Percentiles rank a stretch among this genome's conserved stretches.
Conservation (phyloP, 2,329 filamentous ascomycete genomes). For the Colletotrichum musicola region DNA sequence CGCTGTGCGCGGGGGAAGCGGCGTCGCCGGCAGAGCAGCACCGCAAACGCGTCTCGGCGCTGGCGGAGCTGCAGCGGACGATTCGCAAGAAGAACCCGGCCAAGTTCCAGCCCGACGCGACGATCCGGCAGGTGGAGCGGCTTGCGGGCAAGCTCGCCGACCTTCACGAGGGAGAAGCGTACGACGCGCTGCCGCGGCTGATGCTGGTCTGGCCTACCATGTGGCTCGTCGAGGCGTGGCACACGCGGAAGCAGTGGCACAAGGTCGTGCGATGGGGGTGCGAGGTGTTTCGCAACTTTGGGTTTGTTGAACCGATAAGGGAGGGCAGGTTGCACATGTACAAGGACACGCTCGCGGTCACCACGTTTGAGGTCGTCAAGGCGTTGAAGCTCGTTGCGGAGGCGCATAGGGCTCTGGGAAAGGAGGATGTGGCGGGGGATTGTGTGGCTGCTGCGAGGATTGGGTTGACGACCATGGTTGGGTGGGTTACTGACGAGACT, state of each 20-base stretch:
- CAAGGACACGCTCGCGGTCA: conserved; percentile 42
- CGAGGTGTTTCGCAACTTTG: conserved; percentile 51
- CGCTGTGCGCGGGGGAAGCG: conserved; percentile 51
- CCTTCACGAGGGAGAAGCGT: conserved; percentile 49
- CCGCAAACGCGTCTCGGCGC: conserved; percentile 42
- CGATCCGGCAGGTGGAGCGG: conserved; percentile 48
- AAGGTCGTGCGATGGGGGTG: conserved; percentile 48
- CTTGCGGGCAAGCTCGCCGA: conserved; percentile 48
- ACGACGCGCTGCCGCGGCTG: conserved; percentile 47
- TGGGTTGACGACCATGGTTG: conserved; percentile 49
- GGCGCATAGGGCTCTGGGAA: conserved; percentile 46
- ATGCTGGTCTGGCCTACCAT: conserved; percentile 52
- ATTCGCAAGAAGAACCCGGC: conserved; percentile 42
- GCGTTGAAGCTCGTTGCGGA: conserved; percentile 47
- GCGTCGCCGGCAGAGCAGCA: conserved; percentile 37
- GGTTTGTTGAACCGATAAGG: conserved; percentile 44
- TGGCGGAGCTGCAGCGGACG: conserved; percentile 47
- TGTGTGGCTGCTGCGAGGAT: conserved; percentile 47
- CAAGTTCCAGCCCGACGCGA: conserved; percentile 46
- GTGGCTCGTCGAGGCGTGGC: conserved; percentile 51
- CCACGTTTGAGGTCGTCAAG: conserved; percentile 52
- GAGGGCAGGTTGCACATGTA: conserved; percentile 45
- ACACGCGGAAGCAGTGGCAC: conserved; percentile 47
- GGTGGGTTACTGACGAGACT: conserved; percentile 46
- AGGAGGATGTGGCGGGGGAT: conserved; percentile 43